Evolutionary conservation across 139 green algal species (phyloP).

Genomic region (Diplosphaera chodatii): DNA sequence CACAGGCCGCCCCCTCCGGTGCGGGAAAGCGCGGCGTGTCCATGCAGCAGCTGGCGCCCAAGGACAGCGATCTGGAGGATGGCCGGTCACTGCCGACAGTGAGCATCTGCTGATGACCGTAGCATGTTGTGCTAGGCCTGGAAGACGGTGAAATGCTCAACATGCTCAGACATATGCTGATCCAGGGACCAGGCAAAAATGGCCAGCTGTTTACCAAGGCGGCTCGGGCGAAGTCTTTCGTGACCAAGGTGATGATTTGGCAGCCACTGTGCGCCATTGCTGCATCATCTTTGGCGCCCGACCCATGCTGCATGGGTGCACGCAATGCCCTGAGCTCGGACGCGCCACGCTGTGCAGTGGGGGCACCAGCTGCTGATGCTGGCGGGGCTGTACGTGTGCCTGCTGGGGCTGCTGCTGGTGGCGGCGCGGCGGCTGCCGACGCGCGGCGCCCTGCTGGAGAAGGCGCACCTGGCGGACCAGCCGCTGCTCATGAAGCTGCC

Average conservation of each 20-base stretch:
- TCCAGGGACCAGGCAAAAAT: neutral
- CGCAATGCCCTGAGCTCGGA: too few species aligned
- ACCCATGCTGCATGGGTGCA: too few species aligned
- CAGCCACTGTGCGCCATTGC: too few species aligned
- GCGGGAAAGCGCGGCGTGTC: neutral
- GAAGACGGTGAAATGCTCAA: too few species aligned
- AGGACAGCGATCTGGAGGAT: neutral
- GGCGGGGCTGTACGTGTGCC: conserved; percentile 5
- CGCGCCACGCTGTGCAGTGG: neutral
- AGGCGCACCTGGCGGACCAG: neutral
- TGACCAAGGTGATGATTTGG: neutral
- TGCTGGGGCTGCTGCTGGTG: neutral
- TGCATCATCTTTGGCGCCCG: too few species aligned
- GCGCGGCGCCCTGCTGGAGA: neutral
- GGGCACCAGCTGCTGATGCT: neutral
- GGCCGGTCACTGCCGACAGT: neutral
- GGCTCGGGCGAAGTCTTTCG: neutral
- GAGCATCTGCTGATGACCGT: too few species aligned
- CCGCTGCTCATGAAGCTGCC: conserved; percentile 11
- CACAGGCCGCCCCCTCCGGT: neutral
- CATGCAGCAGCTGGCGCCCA: neutral
- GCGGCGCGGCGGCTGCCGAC: conserved; percentile 6
- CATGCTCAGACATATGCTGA: neutral
- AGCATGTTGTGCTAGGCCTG: too few species aligned
- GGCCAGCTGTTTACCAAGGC: neutral